Percentiles rank a stretch among this genome's conserved stretches.
These are phyloP conservation scores for Penicillium brasilianum DNA, from an alignment of 2,329 filamentous ascomycete species.

Conservation along the genomic window DNA sequence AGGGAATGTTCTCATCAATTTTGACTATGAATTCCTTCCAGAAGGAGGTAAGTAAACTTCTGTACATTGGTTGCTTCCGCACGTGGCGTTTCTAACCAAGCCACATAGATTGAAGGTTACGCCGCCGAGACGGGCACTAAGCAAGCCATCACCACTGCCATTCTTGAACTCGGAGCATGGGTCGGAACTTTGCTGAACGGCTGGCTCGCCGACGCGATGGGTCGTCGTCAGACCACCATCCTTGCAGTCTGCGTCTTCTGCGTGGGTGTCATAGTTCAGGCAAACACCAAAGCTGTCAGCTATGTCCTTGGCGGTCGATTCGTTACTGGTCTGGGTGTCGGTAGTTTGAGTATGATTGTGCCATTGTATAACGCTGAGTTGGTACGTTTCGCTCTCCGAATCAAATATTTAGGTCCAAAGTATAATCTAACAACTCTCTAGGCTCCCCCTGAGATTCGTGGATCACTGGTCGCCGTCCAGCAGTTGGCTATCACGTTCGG, in stretches of 20 bases:
- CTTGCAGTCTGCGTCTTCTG: conserved; percentile 35
- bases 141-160: conserved; percentile 13
- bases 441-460: conserved; percentile 42
- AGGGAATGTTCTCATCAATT: conserved; percentile 19
- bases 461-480: conserved; percentile 41
- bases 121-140: conserved; percentile 6
- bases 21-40: conserved; percentile 15
- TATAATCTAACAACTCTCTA: not conserved
- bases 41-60: not conserved
- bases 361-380: conserved; percentile 43
- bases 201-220: conserved; percentile 37
- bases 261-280: conserved; percentile 38
- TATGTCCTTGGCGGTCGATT: conserved; percentile 41
- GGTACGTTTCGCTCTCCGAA: not conserved
- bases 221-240: conserved; percentile 34
- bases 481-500: conserved; percentile 46
- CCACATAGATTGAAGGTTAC: conserved; percentile 12
- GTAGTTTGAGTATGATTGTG: conserved; percentile 41
- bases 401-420: not conserved
- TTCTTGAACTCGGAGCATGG: conserved; percentile 42
- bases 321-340: conserved; percentile 42
- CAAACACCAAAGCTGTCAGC: conserved; percentile 29
- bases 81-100: not conserved
- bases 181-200: conserved; percentile 37
- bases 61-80: not conserved